Evolutionary conservation across 768 basidiomycete species (phyloP).

Genomic region (Tubosaeta brunneosetosa): DNA sequence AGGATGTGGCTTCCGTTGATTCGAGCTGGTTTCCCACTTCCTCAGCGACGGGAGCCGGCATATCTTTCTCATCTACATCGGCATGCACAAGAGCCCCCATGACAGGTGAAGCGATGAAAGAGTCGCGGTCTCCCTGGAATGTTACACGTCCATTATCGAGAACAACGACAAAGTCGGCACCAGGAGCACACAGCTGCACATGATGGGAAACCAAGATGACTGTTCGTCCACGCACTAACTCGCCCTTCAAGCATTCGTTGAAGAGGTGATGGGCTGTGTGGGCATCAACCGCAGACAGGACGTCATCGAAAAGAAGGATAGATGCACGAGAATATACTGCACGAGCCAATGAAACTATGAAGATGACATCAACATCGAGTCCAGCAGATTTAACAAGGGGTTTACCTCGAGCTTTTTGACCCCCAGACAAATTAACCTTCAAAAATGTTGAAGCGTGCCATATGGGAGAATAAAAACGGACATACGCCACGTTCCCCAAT

Average conservation of each 20-base stretch:
- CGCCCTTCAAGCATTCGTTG: constrained; percentile 72
- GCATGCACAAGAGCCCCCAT: constrained; percentile 66
- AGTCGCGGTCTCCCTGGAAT: constrained; percentile 63
- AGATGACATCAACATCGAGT: neutral
- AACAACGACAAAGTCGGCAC: constrained; percentile 77
- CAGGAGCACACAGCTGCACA: constrained; percentile 80
- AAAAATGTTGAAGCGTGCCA: neutral
- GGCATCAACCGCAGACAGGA: constrained; percentile 71
- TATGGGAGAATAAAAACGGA: neutral
- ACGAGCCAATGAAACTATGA: constrained; percentile 65
- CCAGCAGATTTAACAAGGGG: neutral
- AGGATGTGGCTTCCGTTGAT: constrained; percentile 20
- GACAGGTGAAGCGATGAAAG: constrained; percentile 64
- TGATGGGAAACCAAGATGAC: constrained; percentile 92
- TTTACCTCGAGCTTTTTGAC: constrained; percentile 64
- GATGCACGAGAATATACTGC: constrained; percentile 89
- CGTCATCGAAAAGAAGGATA: constrained; percentile 80
- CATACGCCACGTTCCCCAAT: constrained; percentile 80
- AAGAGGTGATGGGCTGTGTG: constrained; percentile 82
- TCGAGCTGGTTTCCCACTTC: constrained; percentile 2
- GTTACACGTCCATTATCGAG: constrained; percentile 66
- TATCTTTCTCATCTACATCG: constrained; percentile 42
- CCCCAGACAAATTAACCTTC: constrained; percentile 40
- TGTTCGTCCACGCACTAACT: constrained; percentile 73
- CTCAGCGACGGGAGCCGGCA: constrained; percentile 11